These are phyloP conservation scores for Penstemon eatonii DNA, from an alignment of 257 asterid genomes.

Conservation along the genomic window DNA sequence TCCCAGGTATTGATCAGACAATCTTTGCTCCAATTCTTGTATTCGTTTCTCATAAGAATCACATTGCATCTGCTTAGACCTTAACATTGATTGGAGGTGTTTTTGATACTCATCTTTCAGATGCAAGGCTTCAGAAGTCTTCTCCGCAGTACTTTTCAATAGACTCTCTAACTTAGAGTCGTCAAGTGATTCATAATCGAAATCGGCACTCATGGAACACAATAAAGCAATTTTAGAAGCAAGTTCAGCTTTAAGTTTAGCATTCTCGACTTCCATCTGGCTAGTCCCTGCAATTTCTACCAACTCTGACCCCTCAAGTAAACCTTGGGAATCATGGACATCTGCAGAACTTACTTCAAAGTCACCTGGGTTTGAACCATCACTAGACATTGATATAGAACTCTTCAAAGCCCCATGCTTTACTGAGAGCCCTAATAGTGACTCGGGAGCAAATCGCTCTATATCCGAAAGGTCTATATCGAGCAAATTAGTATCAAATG, in stretches of 20 bases:
- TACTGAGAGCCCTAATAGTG: slow-evolving; percentile 64
- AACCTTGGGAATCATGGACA: slow-evolving; percentile 50
- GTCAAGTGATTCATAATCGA: slow-evolving; percentile 65
- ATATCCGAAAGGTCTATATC: slow-evolving; percentile 78
- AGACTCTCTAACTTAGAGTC: slow-evolving; percentile 59
- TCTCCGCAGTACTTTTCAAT: slow-evolving; percentile 67
- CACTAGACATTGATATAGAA: slow-evolving; percentile 58
- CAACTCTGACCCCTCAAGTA: slow-evolving; percentile 64
- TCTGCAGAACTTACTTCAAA: slow-evolving; percentile 44
- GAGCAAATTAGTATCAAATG: slow-evolving; percentile 76
- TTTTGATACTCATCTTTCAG: slow-evolving; percentile 76
- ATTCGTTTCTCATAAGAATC: slow-evolving; percentile 91
- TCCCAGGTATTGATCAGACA: slow-evolving; percentile 67
- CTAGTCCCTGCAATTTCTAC: slow-evolving; percentile 93
- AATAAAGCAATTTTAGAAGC: slow-evolving; percentile 91
- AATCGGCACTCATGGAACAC: slow-evolving; percentile 65
- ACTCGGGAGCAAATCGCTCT: slow-evolving; percentile 90
- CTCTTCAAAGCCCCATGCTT: slow-evolving; percentile 55
- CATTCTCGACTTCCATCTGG: slow-evolving; percentile 95
- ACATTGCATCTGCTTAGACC: slow-evolving; percentile 74
- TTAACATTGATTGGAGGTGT: slow-evolving; percentile 73
- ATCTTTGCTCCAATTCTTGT: slow-evolving; percentile 83
- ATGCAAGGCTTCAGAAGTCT: slow-evolving; percentile 80
- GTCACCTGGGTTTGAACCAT: slow-evolving; percentile 58
- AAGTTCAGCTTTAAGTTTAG: slow-evolving; percentile 91